A percentile compares a stretch with the other conserved stretches of the same genome.
phyloP scores from a whole-genome alignment of 768 basidiomycete species.

The Melanogaster broomeanus region DNA sequence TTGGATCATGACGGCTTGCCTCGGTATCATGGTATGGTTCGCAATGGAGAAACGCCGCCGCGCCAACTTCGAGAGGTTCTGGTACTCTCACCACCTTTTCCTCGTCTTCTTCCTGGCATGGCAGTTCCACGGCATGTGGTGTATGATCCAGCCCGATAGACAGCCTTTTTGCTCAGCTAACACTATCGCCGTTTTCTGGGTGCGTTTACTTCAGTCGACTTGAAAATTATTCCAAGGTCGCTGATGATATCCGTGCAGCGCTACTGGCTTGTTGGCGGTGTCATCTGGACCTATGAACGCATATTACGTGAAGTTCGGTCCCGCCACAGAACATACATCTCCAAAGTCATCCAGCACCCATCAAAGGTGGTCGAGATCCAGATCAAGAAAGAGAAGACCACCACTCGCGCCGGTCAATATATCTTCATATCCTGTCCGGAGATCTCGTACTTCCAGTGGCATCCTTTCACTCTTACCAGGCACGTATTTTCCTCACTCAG shows the following conservation, averaged over 20 bases:
- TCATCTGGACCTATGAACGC: slow-evolving; percentile 86
- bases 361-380: slow-evolving; percentile 94
- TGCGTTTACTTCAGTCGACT: slow-evolving; percentile 35
- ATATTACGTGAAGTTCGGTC: slow-evolving; percentile 90
- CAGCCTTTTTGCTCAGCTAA: slow-evolving; percentile 86
- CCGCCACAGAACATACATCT: slow-evolving; percentile 88
- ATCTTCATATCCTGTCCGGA: slow-evolving; percentile 92
- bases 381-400: slow-evolving; percentile 95
- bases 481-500: slow-evolving; percentile 2
- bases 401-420: slow-evolving; percentile 84
- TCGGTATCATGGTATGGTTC: slow-evolving; percentile 83
- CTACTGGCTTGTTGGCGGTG: slow-evolving; percentile 87
- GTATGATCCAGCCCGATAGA: slow-evolving; percentile 92
- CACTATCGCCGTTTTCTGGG: slow-evolving; percentile 94
- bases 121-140: slow-evolving; percentile 97
- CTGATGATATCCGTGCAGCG: slow-evolving; percentile 46
- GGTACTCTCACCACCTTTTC: slow-evolving; percentile 89
- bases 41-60: slow-evolving; percentile 79
- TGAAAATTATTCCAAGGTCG: background rate
- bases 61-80: slow-evolving; percentile 84
- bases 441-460: slow-evolving; percentile 95
- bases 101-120: slow-evolving; percentile 90
- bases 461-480: slow-evolving; percentile 94
- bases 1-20: slow-evolving; percentile 80
- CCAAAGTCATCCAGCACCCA: slow-evolving; percentile 94